Percentiles rank a stretch among this genome's conserved stretches.
Conservation (phyloP, 2,329 filamentous ascomycete genomes). For the Beauveria asiatica region DNA sequence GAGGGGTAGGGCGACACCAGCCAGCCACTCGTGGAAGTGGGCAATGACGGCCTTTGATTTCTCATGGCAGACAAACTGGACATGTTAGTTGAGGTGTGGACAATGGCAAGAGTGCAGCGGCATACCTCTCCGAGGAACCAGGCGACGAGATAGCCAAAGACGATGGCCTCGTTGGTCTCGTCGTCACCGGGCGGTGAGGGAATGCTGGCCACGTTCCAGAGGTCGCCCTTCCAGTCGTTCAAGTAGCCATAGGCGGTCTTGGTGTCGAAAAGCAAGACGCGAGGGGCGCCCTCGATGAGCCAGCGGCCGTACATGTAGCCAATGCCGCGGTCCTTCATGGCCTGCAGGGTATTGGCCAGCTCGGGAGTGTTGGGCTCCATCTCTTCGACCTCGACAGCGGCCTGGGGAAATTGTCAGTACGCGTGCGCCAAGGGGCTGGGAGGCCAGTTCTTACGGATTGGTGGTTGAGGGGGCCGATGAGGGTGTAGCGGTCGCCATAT, state of each 20-base stretch:
- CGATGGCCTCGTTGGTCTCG: conserved; percentile 94
- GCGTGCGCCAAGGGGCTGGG: not conserved
- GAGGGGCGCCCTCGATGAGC: conserved; percentile 92
- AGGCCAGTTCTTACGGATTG: conserved; percentile 57
- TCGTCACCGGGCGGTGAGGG: conserved; percentile 86
- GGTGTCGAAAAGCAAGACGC: conserved; percentile 91
- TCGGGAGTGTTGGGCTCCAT: conserved; percentile 76
- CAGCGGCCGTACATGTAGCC: conserved; percentile 88
- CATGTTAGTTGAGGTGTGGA: conserved; percentile 12
- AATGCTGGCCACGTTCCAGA: conserved; percentile 89
- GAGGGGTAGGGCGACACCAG: conserved; percentile 85
- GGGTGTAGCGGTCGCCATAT: conserved; percentile 94
- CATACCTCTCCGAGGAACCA: conserved; percentile 96
- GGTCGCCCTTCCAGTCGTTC: conserved; percentile 93
- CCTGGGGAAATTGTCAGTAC: conserved; percentile 42
- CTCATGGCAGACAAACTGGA: conserved; percentile 85
- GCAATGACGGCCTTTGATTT: conserved; percentile 88
- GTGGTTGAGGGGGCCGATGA: conserved; percentile 90
- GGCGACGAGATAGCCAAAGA: conserved; percentile 93
- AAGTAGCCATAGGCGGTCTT: conserved; percentile 85
- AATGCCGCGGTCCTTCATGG: conserved; percentile 89
- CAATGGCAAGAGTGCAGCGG: not conserved
- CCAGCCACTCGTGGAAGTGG: conserved; percentile 98
- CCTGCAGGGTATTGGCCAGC: conserved; percentile 72
- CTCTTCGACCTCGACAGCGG: conserved; percentile 95